Percentiles rank a stretch among this genome's conserved stretches.
Evolutionary conservation across 2,329 filamentous ascomycete genomes (phyloP).

Genomic region (Pseudodiploospora longispora): DNA sequence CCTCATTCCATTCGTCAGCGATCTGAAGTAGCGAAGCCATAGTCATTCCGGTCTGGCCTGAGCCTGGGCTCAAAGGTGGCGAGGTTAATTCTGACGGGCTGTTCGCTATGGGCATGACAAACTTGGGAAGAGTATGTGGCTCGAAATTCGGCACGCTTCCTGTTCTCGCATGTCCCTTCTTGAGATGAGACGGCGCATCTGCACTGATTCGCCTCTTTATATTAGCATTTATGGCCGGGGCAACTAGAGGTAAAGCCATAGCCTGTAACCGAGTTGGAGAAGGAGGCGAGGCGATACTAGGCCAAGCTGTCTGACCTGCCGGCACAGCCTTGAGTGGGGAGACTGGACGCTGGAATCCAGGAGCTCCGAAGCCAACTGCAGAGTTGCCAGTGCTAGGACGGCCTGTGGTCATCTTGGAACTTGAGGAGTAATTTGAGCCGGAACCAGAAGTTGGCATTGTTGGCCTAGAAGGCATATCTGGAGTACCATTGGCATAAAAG

Average conservation of each 20-base stretch:
- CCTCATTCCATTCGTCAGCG: conserved; percentile 40
- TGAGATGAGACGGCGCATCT: conserved; percentile 28
- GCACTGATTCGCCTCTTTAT: conserved; percentile 35
- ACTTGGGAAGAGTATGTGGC: conserved; percentile 25
- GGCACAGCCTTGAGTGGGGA: conserved; percentile 41
- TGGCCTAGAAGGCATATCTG: conserved; percentile 35
- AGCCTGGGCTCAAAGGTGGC: conserved; percentile 25
- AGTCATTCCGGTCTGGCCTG: conserved; percentile 30
- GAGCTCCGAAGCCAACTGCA: conserved; percentile 12
- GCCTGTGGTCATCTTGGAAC: conserved; percentile 32
- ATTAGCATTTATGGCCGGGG: conserved; percentile 20
- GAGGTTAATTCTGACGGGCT: conserved; percentile 28
- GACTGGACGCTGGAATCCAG: conserved; percentile 32
- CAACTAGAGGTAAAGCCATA: conserved; percentile 26
- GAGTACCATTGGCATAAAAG: conserved; percentile 64
- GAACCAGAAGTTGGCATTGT: conserved; percentile 30
- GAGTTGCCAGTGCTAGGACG: conserved; percentile 30
- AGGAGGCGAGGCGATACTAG: conserved; percentile 12
- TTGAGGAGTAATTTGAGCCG: conserved; percentile 38
- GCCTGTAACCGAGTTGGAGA: conserved; percentile 12
- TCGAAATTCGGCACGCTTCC: conserved; percentile 32
- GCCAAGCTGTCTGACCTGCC: conserved; percentile 8
- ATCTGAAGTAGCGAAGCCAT: conserved; percentile 50
- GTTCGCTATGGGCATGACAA: conserved; percentile 22
- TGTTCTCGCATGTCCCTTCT: conserved; percentile 31